These are phyloP conservation scores for Curvularia eragrostidis DNA, from an alignment of 2,329 filamentous ascomycete species.

Conservation along the genomic window DNA sequence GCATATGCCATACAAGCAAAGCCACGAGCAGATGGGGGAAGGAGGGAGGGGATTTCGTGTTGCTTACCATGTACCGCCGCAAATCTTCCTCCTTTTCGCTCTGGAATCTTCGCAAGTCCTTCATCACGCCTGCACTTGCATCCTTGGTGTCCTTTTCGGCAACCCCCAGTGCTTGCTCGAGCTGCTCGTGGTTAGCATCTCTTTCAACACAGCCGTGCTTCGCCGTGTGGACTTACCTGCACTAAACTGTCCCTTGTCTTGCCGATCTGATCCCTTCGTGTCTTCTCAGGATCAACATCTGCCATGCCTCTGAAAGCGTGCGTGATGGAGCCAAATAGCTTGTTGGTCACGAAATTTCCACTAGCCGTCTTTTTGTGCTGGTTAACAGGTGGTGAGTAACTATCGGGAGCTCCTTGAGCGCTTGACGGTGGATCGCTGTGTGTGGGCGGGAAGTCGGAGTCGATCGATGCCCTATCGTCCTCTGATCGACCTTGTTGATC, in stretches of 20 bases:
- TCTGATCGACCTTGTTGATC: conserved; percentile 54
- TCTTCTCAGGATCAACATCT: conserved; percentile 93
- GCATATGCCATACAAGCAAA: too few relatives aligned
- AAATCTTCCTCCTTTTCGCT: conserved; percentile 94
- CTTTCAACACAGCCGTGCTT: neutral
- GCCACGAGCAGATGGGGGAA: too few relatives aligned
- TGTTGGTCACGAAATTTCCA: conserved; percentile 83
- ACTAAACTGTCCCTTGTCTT: conserved; percentile 90
- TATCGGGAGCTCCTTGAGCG: conserved; percentile 69
- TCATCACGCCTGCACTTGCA: conserved; percentile 84
- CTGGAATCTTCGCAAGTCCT: conserved; percentile 92
- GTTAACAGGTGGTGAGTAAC: conserved; percentile 34
- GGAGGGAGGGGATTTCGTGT: neutral
- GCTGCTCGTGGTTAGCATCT: conserved; percentile 49
- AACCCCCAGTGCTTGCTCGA: conserved; percentile 89
- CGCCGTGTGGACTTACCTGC: conserved; percentile 6
- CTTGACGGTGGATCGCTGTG: conserved; percentile 76
- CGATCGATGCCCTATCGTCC: conserved; percentile 87
- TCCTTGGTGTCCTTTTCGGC: conserved; percentile 93
- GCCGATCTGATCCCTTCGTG: conserved; percentile 88
- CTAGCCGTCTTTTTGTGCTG: conserved; percentile 80
- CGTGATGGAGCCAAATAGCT: conserved; percentile 92
- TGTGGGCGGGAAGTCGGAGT: conserved; percentile 93
- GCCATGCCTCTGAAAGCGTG: conserved; percentile 96
- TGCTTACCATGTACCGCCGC: conserved; percentile 88